Conservation (phyloP, 306 rosid genomes). For the Medicago ruthenica region DNA sequence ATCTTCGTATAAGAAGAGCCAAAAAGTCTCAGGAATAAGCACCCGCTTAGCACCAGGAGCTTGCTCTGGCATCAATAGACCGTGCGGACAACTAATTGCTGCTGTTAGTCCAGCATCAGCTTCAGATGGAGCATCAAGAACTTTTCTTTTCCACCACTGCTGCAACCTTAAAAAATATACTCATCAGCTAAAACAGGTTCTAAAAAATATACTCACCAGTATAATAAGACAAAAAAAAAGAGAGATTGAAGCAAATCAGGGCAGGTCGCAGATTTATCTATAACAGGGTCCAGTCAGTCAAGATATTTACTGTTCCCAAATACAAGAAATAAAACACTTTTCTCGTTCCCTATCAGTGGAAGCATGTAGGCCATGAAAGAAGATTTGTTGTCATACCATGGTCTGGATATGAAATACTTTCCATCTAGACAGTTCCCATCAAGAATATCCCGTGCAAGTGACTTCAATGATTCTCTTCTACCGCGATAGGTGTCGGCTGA, state of each 20-base stretch:
- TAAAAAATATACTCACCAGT: constrained; percentile 4
- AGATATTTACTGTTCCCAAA: constrained; percentile 23
- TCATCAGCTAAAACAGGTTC: constrained; percentile 33
- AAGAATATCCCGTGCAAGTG: constrained; percentile 72
- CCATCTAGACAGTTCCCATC: constrained; percentile 73
- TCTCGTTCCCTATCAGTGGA: neutral
- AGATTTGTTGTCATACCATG: constrained; percentile 67
- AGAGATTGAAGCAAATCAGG: constrained; percentile 1
- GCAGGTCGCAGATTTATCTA: constrained; percentile 15
- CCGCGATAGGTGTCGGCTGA: constrained; percentile 79
- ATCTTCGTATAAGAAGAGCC: constrained; percentile 84
- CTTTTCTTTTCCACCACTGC: constrained; percentile 94
- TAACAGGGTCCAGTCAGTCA: neutral
- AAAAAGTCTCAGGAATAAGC: constrained; percentile 82
- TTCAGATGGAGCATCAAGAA: constrained; percentile 94
- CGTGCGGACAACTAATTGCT: constrained; percentile 82
- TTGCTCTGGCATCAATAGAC: constrained; percentile 84
- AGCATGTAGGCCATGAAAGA: constrained; percentile 12
- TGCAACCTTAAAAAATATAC: constrained; percentile 71
- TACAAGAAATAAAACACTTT: constrained; percentile 19
- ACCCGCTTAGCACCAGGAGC: constrained; percentile 89
- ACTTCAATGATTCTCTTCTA: constrained; percentile 75
- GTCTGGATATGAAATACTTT: constrained; percentile 66
- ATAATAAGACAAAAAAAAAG: neutral
- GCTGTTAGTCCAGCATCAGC: constrained; percentile 87